phyloP scores from a whole-genome alignment of 106 monocot species.

The Cymbidium sinense region DNA sequence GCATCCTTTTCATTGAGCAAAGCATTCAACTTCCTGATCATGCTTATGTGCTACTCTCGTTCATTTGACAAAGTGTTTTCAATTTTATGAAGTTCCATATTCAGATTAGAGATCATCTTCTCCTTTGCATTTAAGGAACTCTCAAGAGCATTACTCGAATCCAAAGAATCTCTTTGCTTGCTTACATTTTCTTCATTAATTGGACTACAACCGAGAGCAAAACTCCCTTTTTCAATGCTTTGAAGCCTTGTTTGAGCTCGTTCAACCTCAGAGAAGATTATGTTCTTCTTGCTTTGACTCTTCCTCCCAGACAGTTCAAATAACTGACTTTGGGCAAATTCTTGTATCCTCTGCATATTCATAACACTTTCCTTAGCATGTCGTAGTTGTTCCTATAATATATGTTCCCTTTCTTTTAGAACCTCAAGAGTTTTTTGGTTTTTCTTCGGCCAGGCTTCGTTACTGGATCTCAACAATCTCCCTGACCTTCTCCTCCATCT shows the following conservation, averaged over 20 bases:
- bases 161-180: no score
- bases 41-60: no score
- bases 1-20: no score
- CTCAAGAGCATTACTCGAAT: no score
- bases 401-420: constrained; percentile 82
- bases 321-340: constrained; percentile 86
- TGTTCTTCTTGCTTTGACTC: constrained; percentile 88
- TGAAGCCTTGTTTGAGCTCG: constrained; percentile 76
- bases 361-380: constrained; percentile 88
- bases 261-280: constrained; percentile 92
- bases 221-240: constrained; percentile 85
- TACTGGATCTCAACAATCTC: constrained; percentile 97
- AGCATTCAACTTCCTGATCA: no score
- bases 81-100: no score
- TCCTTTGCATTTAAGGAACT: no score
- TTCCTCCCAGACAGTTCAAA: constrained; percentile 98
- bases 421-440: constrained; percentile 95
- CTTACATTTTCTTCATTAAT: constrained; percentile 62
- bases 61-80: no score
- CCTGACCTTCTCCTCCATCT: constrained; percentile 99
- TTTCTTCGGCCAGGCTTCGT: constrained; percentile 89
- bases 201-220: constrained; percentile 76
- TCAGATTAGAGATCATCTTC: no score
- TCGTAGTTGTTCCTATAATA: constrained; percentile 88
- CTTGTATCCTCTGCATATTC: constrained; percentile 94